phyloP scores from a whole-genome alignment of 306 rosid species.

The Comarum palustre region DNA sequence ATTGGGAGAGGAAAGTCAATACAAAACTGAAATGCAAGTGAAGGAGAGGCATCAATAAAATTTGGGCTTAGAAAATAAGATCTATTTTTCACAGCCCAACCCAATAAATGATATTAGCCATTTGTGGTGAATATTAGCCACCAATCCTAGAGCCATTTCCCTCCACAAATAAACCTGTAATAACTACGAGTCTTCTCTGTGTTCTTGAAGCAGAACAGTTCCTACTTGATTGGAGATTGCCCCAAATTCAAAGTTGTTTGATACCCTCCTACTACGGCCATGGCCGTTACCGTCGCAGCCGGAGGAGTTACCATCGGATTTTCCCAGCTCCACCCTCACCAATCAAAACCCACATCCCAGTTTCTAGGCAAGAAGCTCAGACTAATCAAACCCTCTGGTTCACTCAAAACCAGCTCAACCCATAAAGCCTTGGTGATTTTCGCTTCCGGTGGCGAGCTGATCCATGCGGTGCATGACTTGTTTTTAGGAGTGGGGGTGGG shows the following conservation, averaged over 20 bases:
- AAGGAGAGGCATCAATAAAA: too few species aligned
- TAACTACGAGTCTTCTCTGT: constrained; percentile 12
- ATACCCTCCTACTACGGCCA: constrained; percentile 24
- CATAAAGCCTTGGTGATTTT: constrained; percentile 30
- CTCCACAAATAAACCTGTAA: constrained; percentile 59
- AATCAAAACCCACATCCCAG: constrained; percentile 43
- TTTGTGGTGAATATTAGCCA: constrained; percentile 35
- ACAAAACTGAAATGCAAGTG: too few species aligned
- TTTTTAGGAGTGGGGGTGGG: constrained; percentile 90
- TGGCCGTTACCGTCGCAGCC: constrained; percentile 53
- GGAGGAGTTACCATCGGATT: constrained; percentile 54
- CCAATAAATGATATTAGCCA: constrained; percentile 22
- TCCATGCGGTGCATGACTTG: constrained; percentile 49
- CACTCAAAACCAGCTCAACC: constrained; percentile 31
- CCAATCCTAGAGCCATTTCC: constrained; percentile 40
- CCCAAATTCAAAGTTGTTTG: not conserved
- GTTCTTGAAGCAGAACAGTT: not conserved
- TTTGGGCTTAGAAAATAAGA: too few species aligned
- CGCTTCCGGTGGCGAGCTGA: constrained; percentile 47
- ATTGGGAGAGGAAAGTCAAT: too few species aligned
- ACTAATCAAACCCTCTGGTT: constrained; percentile 31
- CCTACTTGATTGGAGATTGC: not conserved
- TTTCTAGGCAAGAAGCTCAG: constrained; percentile 59
- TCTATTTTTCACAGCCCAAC: too few species aligned
- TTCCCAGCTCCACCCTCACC: constrained; percentile 46